Evolutionary conservation across 2,329 filamentous ascomycete species (phyloP), one percentile per base, ranked within the genome.

Genomic region (Aureobasidium mangrovei): DNA sequence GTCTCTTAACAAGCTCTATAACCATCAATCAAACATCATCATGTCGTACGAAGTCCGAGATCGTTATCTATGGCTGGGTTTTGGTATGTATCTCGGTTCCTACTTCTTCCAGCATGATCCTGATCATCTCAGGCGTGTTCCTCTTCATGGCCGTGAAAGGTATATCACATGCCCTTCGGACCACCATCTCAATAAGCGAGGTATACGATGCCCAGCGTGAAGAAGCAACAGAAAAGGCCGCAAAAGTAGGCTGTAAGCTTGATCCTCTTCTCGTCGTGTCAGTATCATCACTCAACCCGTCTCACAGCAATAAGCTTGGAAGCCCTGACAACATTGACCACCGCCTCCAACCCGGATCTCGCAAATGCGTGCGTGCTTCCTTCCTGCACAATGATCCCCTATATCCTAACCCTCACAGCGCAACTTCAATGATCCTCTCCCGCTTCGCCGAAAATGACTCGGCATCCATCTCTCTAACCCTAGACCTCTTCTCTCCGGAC

Each of bases 141-240:
- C 76, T 83, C 39, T 78, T 82, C 62, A 69, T 78, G 60, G 72
- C 85, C 57, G 67, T 84, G 54, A 72, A 75, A 56, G 73, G 76
- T 51, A 80, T 88, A 67, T 75, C 77, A 58, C 67, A 75, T 36
- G 74, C 80, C 53, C 79, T 91, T 42, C 72, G 73, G 55, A 70
- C 77, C 53, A 80, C 84, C 60, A 78, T 82, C 60, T 75, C 82
- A 61, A 75, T 83, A 52, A 84, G 84, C 59, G 78, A 83, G 67
- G 80, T 93, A 63, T 81, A 85, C 65, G 80, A 85, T 48, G 80
- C 84, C 60, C 86, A 87, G 65, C 86, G 88, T 59, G 86, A 82
- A 10, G 83, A 89, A 66, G 82, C 85, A 27, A 87, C 84, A 2
- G 85, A 90, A 63, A 85, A 57, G 32, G 48, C 61, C 31, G 56